These are phyloP conservation scores for Echites panduratus DNA, from an alignment of 257 asterid genomes.

Conservation along the genomic window DNA sequence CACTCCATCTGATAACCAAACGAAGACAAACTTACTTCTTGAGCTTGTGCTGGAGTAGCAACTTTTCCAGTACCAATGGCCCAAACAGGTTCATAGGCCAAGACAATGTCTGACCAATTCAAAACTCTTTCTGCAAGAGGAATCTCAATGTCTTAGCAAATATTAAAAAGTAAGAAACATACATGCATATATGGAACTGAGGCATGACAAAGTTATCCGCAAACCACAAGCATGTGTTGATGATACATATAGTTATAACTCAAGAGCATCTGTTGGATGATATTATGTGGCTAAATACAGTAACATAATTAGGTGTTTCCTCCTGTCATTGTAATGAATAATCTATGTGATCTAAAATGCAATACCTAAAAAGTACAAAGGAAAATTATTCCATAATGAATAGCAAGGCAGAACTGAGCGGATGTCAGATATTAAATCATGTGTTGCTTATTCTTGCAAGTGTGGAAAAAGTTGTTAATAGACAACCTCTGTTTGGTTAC, in stretches of 20 bases:
- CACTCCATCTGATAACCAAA: slow-evolving; percentile 1
- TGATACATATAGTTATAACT: background rate
- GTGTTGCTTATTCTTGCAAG: background rate
- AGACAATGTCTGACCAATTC: slow-evolving; percentile 35
- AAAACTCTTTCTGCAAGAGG: slow-evolving; percentile 27
- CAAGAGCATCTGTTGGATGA: background rate
- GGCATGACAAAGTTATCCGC: background rate
- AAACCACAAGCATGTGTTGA: background rate
- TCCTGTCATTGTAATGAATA: background rate
- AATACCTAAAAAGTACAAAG: background rate
- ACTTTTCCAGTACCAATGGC: slow-evolving; percentile 47
- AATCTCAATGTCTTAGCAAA: slow-evolving; percentile 3
- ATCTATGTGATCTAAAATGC: no score
- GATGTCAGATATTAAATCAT: background rate
- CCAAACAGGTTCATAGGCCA: slow-evolving; percentile 52
- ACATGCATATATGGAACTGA: background rate
- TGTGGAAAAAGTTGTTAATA: no score
- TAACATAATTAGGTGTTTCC: background rate
- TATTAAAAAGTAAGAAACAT: background rate
- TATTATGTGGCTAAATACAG: background rate
- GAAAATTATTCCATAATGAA: background rate
- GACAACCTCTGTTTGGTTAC: no score
- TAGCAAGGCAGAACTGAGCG: background rate
- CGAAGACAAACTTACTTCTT: slow-evolving; percentile 30
- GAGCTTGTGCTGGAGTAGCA: slow-evolving; percentile 51